Evolutionary conservation across 2,329 filamentous ascomycete species (phyloP).

Genomic region (Xylaria sp.): DNA sequence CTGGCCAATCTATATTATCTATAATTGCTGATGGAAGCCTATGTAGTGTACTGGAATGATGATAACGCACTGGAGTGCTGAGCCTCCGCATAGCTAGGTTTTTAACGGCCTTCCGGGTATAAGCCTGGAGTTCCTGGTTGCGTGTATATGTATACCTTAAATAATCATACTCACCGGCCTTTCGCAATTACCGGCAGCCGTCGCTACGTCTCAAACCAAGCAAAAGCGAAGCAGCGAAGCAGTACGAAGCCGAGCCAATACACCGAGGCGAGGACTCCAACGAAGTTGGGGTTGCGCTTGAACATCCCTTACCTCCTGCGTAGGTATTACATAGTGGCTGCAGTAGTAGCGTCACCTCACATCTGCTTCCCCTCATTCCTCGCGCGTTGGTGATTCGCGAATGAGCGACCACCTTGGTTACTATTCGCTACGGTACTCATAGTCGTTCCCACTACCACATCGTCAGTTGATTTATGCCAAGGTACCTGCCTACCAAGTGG

Average conservation of each 20-base stretch:
- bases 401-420: not conserved
- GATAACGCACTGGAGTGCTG: no score
- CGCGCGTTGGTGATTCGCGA: conserved; percentile 10
- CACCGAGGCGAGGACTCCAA: not conserved
- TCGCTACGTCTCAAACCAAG: not conserved
- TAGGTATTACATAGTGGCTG: conserved; percentile 2
- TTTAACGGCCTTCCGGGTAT: no score
- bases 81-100: no score
- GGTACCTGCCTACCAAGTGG: not conserved
- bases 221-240: not conserved
- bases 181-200: not conserved
- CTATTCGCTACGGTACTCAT: not conserved
- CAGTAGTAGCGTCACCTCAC: not conserved
- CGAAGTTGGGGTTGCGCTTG: conserved; percentile 2
- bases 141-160: no score
- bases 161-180: not conserved
- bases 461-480: not conserved
- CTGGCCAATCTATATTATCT: not conserved
- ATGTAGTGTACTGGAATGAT: no score
- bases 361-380: conserved; percentile 18
- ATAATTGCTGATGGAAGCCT: no score
- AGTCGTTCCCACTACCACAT: not conserved
- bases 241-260: not conserved
- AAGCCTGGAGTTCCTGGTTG: no score
- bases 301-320: not conserved